Conservation (phyloP, 371 early-diverging fungal genomes). For the Actinomucor elegans region DNA sequence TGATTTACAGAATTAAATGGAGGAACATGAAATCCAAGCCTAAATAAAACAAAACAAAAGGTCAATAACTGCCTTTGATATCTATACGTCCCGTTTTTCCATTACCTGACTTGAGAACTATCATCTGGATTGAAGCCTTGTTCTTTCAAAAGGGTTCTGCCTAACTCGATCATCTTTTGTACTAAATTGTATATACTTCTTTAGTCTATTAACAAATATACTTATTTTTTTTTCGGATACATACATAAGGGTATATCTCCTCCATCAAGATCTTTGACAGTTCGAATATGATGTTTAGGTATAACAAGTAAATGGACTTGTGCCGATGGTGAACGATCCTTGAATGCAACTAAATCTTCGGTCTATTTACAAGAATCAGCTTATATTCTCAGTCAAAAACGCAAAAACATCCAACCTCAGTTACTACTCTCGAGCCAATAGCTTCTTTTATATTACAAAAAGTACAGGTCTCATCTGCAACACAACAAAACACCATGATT, state of each 20-base stretch:
- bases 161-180: slow-evolving; percentile 45
- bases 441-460: slow-evolving; percentile 17
- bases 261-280: slow-evolving; percentile 32
- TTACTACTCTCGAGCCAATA: slow-evolving; percentile 6
- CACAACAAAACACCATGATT: slow-evolving; percentile 3
- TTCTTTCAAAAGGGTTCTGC: slow-evolving; percentile 35
- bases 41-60: too few relatives aligned
- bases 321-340: slow-evolving; percentile 61
- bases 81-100: background rate
- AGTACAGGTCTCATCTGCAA: slow-evolving; percentile 3
- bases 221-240: slow-evolving; percentile 21
- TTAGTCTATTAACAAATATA: background rate
- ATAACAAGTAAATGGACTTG: slow-evolving; percentile 54
- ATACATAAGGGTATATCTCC: slow-evolving; percentile 55
- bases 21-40: slow-evolving; percentile 69
- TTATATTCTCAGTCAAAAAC: background rate
- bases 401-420: slow-evolving; percentile 2
- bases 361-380: slow-evolving; percentile 29
- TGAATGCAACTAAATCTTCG: slow-evolving; percentile 53
- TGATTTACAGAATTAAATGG: slow-evolving; percentile 64
- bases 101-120: slow-evolving; percentile 19
- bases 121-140: slow-evolving; percentile 35
- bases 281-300: slow-evolving; percentile 50
- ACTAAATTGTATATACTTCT: slow-evolving; percentile 17
- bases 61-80: too few relatives aligned